Percentiles rank a stretch among this genome's conserved stretches.
phyloP scores from a whole-genome alignment of 176 grass and related monocot species.

The Sorghum bicolor region DNA sequence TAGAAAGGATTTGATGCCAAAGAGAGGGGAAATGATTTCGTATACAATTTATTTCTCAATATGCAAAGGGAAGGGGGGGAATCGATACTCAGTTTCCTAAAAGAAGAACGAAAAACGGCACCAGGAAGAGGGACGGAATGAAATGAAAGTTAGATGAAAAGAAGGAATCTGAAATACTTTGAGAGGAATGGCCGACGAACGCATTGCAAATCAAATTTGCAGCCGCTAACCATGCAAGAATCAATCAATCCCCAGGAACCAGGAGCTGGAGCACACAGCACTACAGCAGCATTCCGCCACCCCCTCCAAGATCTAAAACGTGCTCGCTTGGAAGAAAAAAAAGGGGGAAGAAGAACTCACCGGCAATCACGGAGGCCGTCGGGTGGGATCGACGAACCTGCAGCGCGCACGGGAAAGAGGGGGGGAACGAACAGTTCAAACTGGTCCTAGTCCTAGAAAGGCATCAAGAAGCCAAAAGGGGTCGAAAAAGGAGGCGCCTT shows the following conservation, averaged over 20 bases:
- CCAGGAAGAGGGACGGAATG: not conserved
- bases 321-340: too few relatives aligned
- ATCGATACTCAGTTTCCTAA: not conserved
- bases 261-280: not conserved
- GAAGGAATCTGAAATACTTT: not conserved
- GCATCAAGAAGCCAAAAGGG: constrained; percentile 11
- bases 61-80: not conserved
- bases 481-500: constrained; percentile 40
- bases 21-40: not conserved
- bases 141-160: not conserved
- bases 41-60: not conserved
- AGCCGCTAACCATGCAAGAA: not conserved
- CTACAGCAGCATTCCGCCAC: not conserved
- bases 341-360: not conserved
- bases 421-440: not conserved
- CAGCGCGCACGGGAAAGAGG: not conserved
- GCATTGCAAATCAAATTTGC: not conserved
- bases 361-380: constrained; percentile 6
- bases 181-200: not conserved
- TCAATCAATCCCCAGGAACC: not conserved
- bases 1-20: not conserved
- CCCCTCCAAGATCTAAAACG: constrained; percentile 20
- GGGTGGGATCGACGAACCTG: constrained; percentile 13
- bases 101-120: not conserved
- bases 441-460: constrained; percentile 11